Evolutionary conservation across 1,284 basidiomycete species (phyloP), one percentile per base, ranked within the genome.

Genomic region (Volvariella volvacea): DNA sequence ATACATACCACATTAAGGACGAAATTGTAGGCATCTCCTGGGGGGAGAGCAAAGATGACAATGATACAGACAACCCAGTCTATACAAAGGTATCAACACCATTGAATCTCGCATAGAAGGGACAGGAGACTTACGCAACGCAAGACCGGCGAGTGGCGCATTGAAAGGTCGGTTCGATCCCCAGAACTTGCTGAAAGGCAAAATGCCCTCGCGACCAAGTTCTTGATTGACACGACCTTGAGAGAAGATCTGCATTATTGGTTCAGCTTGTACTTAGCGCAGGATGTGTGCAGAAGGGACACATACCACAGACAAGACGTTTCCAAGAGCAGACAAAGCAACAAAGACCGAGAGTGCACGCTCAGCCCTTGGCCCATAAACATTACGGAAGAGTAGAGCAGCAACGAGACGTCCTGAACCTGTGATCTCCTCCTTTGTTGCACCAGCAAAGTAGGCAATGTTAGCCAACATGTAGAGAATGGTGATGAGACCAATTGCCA

Each of bases 301-400:
- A 53, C 56, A 3, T 41, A 61, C 62, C 48, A 61, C 64, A 0
- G 76, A 66, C 12, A 80, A 56, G n/a, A 78, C 64, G 48, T 76
- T 78, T 9, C 76, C 79, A 2, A 78, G 52, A 1, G 73, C 64
- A 0, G 77, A 78, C 2, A 79, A 52, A 0, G 77, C 73, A 17
- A 81, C 70, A 3, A 80, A 66, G 0, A 62, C 62, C 46, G 71
- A 73, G 3, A 81, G 59, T 7, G 59, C 57, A 43, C 68, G 61
- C 50, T 77, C 74, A 0, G 74, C 67, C 6, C 56, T 52, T 2
- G 61, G 53, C 1, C 80, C 79, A 60, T 70, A 81, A 7, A 82
- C 58, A 53, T 76, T 76, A 25, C 71, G 63, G 54, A 78, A 80
- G 49, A 78, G 70, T 33, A 79, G 50, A 1, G 64, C 53, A 21